phyloP scores from a whole-genome alignment of 2,329 filamentous ascomycete genomes.

The Plenodomus biglobosus region DNA sequence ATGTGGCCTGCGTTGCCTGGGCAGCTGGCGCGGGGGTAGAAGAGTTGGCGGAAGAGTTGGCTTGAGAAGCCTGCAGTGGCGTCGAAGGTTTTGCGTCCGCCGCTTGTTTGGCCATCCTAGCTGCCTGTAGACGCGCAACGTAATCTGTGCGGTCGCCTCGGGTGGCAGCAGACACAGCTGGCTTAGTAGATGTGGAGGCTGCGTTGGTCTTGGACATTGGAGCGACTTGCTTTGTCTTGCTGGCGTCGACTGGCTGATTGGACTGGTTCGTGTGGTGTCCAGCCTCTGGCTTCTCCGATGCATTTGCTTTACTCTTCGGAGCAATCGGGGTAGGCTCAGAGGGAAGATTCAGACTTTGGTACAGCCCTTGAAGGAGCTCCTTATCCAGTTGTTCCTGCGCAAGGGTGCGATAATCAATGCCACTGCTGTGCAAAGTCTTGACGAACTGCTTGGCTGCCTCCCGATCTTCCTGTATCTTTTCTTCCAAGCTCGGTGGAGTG shows the following conservation, averaged over 20 bases:
- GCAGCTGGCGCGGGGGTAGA: constrained; percentile 11
- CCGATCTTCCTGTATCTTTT: constrained; percentile 25
- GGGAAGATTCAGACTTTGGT: constrained; percentile 31
- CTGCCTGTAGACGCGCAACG: constrained; percentile 74
- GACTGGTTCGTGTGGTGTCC: constrained; percentile 8
- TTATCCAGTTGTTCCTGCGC: constrained; percentile 36
- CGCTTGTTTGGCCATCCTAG: constrained; percentile 60
- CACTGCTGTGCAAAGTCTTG: constrained; percentile 53
- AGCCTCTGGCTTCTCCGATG: constrained; percentile 5
- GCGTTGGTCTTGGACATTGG: constrained; percentile 28
- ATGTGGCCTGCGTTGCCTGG: constrained; percentile 10
- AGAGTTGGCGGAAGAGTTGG: neutral
- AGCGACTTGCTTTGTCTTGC: constrained; percentile 10
- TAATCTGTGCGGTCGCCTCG: constrained; percentile 71
- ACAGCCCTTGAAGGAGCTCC: constrained; percentile 31
- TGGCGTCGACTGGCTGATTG: neutral
- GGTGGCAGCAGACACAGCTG: constrained; percentile 17
- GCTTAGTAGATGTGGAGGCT: constrained; percentile 10
- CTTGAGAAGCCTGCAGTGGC: constrained; percentile 24
- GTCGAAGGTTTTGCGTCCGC: constrained; percentile 23
- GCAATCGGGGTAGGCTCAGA: constrained; percentile 30
- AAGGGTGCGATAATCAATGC: constrained; percentile 73
- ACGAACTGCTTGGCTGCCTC: constrained; percentile 43
- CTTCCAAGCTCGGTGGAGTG: constrained; percentile 5
- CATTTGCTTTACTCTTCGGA: constrained; percentile 17